Evolutionary conservation across 805 yeast genomes (phyloP), one percentile per base, ranked within the genome.

Genomic region (Schwanniomyces pseudopolymorphus): DNA sequence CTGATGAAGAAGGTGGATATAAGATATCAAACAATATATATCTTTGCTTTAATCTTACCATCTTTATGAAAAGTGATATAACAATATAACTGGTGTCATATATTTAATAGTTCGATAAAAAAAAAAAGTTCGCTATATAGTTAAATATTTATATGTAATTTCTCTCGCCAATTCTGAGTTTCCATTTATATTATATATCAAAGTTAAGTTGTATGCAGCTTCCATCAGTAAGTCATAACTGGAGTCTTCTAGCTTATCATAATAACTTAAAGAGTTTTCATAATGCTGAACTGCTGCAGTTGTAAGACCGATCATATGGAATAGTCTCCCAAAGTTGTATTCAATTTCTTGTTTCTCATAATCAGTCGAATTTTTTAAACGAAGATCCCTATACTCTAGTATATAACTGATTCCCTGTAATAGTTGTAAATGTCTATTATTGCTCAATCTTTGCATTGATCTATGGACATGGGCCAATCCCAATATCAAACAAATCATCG

Each of bases 21-120:
- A 87, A 63, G 0, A 91, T 66, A 54, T 90, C 96, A 62, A 92
- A 91, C 3, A 90, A 72, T 10, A 91, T 74, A 57, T 92, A 91
- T 54, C 98, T 71, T 14, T 90, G 83, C 63, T 91, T 91, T 24
- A 91, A 73, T 58, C 98, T 79, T 13, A 91, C 98, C 98, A 91
- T 91, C 35, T 11, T 31, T 31, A 31, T 4, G 19, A 31, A 31
- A 14, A 4, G 10, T 17, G 6, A 33, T 13, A 8, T 7, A 7
- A 6, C 25, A 6, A n/a, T n/a, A n/a, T n/a, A n/a, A n/a, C n/a
- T n/a, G n/a, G n/a, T 10, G 6, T 36, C 16, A 9, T 5, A 39
- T 17, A 13, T 14, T 31, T 31, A 14, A 16, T 14, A 14, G 10
- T 14, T 16, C 10, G 9, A 9, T 7, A 35, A 4, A 39, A 25